Base-by-base conservation (phyloP, 129 eudicot species). In the Mikania micrantha region DNA sequence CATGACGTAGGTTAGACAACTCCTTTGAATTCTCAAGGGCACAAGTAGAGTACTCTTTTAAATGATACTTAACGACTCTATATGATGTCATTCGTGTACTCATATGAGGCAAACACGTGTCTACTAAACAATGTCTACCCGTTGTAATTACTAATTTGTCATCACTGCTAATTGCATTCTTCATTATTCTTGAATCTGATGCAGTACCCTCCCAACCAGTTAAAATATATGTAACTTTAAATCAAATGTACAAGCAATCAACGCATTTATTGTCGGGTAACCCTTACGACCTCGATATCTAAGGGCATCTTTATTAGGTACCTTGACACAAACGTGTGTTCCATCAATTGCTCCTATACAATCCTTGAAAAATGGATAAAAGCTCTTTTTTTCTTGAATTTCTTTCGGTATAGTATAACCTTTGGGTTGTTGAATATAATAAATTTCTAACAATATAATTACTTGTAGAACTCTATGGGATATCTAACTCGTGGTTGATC, bases 311-410 rank as follows among this genome's bases (percentile, higher is more conserved):
- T 42, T 9, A 32, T 27, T 7, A 70, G 79, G 12, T 24, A 65
- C 52, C n/a, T 7, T 12, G 2, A 45, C 52, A 45, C 52, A 20
- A 45, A 48, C 56, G 4, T n/a, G n/a, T n/a, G n/a, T n/a, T n/a
- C n/a, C n/a, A n/a, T n/a, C n/a, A n/a, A n/a, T n/a, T n/a, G n/a
- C 19, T 48, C 13, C 38, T 25, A 4, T 48, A n/a, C 56, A 48
- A 48, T n/a, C n/a, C 62, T 19, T 75, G 3, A 67, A 66, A 16
- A 25, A 75, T 4, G 67, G 68, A 21, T 75, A 66, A 31, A 66
- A 58, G 13, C 74, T 57, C 9, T 20, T 16, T 28, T 50, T 66
- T 10, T 42, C 27, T 13, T 24, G 52, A 10, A 57, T 56, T 59
- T 67, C 52, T 39, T 29, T 50, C 0, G 28, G 22, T 20, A 57